phyloP scores from a whole-genome alignment of 345 rosid species.

The Bruguiera gymnorhiza region DNA sequence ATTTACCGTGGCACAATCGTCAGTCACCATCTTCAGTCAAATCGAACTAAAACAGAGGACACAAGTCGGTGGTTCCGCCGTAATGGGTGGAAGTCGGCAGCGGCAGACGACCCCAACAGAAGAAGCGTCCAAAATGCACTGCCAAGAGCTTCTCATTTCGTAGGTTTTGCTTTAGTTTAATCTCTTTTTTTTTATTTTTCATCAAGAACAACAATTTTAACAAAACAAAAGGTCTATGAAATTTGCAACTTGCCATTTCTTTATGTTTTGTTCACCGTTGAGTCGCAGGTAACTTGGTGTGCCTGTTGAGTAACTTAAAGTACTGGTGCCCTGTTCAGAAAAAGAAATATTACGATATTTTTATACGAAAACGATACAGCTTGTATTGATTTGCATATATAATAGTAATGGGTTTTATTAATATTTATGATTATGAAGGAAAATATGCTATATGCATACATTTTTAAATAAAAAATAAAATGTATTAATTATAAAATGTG shows the following conservation, averaged over 20 bases:
- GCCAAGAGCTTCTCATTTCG: constrained; percentile 31
- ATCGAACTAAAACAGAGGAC: background rate
- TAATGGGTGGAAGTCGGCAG: background rate
- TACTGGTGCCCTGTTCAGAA: too few relatives aligned
- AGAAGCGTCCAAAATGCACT: constrained; percentile 30
- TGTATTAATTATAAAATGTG: too few relatives aligned
- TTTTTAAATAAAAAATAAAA: too few relatives aligned
- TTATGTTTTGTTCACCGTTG: background rate
- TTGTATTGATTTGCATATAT: too few relatives aligned
- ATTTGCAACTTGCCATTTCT: constrained; percentile 4
- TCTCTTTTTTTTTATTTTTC: background rate
- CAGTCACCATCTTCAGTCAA: constrained; percentile 27
- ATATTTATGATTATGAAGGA: too few relatives aligned
- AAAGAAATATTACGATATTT: too few relatives aligned
- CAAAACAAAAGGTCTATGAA: background rate
- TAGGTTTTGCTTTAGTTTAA: constrained; percentile 3
- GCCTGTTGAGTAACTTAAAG: too few relatives aligned
- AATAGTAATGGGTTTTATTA: too few relatives aligned
- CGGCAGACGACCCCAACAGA: constrained; percentile 15
- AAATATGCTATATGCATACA: too few relatives aligned
- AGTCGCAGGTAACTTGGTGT: background rate
- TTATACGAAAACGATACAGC: too few relatives aligned
- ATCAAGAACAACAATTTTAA: background rate
- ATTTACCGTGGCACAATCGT: constrained; percentile 21
- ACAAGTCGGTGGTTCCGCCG: background rate